Evolutionary conservation across 768 basidiomycete species (phyloP), one percentile per base, ranked within the genome.

Genomic region (Tricholoma furcatifolium): DNA sequence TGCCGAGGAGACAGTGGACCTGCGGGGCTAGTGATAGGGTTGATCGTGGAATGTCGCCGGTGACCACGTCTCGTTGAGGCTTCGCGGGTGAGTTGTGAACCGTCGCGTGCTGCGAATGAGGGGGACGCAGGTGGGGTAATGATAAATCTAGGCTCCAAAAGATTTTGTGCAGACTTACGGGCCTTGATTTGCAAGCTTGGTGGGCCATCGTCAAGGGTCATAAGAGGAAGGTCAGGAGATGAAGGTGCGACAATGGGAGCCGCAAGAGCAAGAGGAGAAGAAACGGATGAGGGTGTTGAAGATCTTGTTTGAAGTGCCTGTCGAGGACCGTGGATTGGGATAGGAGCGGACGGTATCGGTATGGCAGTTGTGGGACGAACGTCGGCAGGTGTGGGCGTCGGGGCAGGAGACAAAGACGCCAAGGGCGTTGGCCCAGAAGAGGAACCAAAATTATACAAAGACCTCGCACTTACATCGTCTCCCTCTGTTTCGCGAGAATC

Each of bases 1-100:
- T 96, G 83, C 21, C 96, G 82, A 30, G 97, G 97, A 15, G 97
- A 98, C 1, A 95, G 73, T 1, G 93, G 91, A 12, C 77, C 60
- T 36, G 83, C 75, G 7, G 88, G 83, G 59, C 83, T 83, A 34
- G 79, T 74, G 53, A 85, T 69, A 4, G 83, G 76, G 57, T 83
- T 84, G 47, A 83, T 74, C 10, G 80, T 89, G 17, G 91, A 92
- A 62, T 89, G 84, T 50, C 90, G 82, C 31, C 89, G 82, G 63
- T 83, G 80, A 20, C 78, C 69, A 38, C 84, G 83, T 51, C 80
- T 86, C 42, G 69, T 70, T 1, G 79, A 80, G 5, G 72, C 59
- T 54, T 79, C 76, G 46, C 79, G 75, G 43, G 70, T 72, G 2
- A 79, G 60, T 27, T 63, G 62, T 38, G 69, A 47, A 34, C 65